Base-by-base conservation (phyloP, 2,329 filamentous ascomycete genomes). In the Aureobasidium sp. region DNA sequence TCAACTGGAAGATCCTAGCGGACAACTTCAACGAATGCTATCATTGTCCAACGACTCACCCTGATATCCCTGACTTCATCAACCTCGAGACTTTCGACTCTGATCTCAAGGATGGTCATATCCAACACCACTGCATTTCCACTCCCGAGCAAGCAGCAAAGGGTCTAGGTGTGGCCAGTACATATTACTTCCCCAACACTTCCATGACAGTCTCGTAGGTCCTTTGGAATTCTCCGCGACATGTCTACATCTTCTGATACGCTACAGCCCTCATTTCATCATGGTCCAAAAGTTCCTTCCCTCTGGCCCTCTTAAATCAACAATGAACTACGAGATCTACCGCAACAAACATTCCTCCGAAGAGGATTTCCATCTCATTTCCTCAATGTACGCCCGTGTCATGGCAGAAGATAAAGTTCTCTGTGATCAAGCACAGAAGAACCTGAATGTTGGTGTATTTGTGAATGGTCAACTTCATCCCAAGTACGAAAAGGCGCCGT, bases 11-110 rank as follows among this genome's bases (percentile, higher is more conserved):
- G 76, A 82, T 84, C 43, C 72, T 87, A 29, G 82, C 83, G 2
- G 87, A 90, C 72, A 89, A 90, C 78, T 90, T 88, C 79, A 90
- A 90, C 73, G 67, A 68, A 73, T 90, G 88, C 73, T 91, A 90
- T 70, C 88, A 90, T 78, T 90, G 87, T 78, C 83, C 84, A 59
- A 85, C 84, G 1, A 84, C 87, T 2, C 87, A 90, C 69, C 87
- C 88, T 3, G 85, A 88, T 66, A 85, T 89, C 38, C 81, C 85
- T 6, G 79, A 80, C 48, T 80, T 90, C n/a, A 82, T 87, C 51
- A 85, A 90, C 67, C 81, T 90, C 45, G 81, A 83, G 66, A 83
- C 83, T 4, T 90, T 89, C 76, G 76, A 79, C 47, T 85, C 87
- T 58, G 78, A 85, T 68, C 82, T 82, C 45, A 81, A 82, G 68